phyloP scores from a whole-genome alignment of 2,329 filamentous ascomycete species.

The Fusarium annulatum region DNA sequence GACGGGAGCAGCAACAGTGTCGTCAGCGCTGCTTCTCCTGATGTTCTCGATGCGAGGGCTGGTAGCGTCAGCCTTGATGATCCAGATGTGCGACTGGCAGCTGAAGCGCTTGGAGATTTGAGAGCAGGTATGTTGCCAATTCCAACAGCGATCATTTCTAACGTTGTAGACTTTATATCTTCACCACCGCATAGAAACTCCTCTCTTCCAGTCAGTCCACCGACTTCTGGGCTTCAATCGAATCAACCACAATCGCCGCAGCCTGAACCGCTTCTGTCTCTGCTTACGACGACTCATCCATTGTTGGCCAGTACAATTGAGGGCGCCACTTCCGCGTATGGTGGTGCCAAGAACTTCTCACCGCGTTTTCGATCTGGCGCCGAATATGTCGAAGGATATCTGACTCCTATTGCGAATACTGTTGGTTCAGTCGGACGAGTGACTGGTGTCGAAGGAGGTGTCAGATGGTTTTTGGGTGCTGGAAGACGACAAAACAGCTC shows the following conservation, averaged over 20 bases:
- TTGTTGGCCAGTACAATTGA: constrained; percentile 87
- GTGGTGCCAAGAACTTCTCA: constrained; percentile 88
- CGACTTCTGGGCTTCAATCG: constrained; percentile 46
- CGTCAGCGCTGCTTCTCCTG: constrained; percentile 58
- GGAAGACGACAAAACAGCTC: constrained; percentile 63
- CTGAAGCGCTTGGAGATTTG: constrained; percentile 80
- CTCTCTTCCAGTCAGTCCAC: constrained; percentile 53
- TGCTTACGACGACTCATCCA: constrained; percentile 90
- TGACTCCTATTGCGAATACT: constrained; percentile 87
- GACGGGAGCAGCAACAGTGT: constrained; percentile 57
- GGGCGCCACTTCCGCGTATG: constrained; percentile 85
- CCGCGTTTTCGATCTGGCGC: constrained; percentile 89
- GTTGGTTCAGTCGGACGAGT: constrained; percentile 85
- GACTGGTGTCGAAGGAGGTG: constrained; percentile 87
- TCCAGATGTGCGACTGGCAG: constrained; percentile 75
- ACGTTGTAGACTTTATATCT: constrained; percentile 70
- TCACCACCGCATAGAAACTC: constrained; percentile 65
- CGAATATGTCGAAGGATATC: constrained; percentile 89
- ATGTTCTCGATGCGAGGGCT: constrained; percentile 57
- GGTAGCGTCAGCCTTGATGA: constrained; percentile 71
- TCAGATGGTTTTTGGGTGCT: constrained; percentile 83
- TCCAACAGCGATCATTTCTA: constrained; percentile 10
- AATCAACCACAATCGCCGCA: constrained; percentile 58
- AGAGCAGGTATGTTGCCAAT: constrained; percentile 67
- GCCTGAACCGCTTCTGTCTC: constrained; percentile 83